Evolutionary conservation across 306 rosid genomes (phyloP), one percentile per base, ranked within the genome.

Genomic region (Oxytropis ochrocephala): DNA sequence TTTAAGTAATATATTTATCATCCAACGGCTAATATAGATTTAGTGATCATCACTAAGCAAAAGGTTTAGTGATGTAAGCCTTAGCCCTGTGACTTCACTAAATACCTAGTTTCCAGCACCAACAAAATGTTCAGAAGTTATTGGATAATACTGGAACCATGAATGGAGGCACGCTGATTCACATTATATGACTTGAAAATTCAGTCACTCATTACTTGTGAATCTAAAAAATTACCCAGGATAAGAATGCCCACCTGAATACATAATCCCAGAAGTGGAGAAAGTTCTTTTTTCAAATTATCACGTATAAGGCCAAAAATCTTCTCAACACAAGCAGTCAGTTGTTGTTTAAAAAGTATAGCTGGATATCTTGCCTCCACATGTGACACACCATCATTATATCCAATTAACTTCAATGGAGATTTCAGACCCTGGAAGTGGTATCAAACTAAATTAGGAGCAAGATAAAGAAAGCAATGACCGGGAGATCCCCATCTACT

Each of bases 301-400:
- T 94, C 99, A 53, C 99, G 95, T 73, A 94, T 77, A 76, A 88
- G 75, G 63, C 99, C 99, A 77, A 91, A 94, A 62, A 91, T 91
- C 89, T 94, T 94, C 85, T 94, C 99, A 24, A 94, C 97, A 32
- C 95, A 91, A 77, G 99, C 97, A 64, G 99, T 89, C 58, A 94
- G 80, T 78, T 91, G 99, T 64, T 94, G 99, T 74, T 91, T 91
- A 82, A 94, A 94, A 66, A 94, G 81, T 75, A 94, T 88, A 72
- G 99, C 99, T 12, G 99, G 99, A 81, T 91, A 94, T 78, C 89
- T 91, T 16, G 97, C 97, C 82, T 91, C 99, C 50, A 94, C 85
- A 63, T 88, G 97, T 30, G 91, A 85, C 54, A 81, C 55, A 43
- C 95, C 96, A 78, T 94, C 96, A 71, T 87, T 97, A 76, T 85